Conservation (phyloP, 2,329 filamentous ascomycete genomes). For the Hypoxylon sp. region DNA sequence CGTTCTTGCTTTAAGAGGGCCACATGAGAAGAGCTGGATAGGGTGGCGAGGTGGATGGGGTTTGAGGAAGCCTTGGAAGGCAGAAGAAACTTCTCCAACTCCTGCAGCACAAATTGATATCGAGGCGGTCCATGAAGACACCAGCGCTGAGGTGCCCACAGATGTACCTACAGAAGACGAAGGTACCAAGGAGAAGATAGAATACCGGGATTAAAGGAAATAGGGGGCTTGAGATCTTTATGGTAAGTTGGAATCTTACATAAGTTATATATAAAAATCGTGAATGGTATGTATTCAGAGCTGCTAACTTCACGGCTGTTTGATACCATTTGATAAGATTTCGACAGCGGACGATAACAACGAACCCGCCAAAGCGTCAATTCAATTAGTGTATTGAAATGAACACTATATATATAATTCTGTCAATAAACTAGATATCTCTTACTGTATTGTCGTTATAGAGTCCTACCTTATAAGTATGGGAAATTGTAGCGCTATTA, state of each 20-base stretch:
- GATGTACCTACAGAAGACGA: slow-evolving; percentile 34
- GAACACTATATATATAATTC: no score
- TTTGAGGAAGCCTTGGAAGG: slow-evolving; percentile 42
- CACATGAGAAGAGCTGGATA: slow-evolving; percentile 54
- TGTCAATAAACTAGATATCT: no score
- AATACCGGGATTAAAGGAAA: neutral
- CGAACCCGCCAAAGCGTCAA: no score
- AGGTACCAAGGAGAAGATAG: slow-evolving; percentile 13
- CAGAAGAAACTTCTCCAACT: slow-evolving; percentile 23
- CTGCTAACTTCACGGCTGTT: neutral
- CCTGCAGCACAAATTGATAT: slow-evolving; percentile 16
- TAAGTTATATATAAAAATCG: neutral
- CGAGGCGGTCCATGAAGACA: slow-evolving; percentile 30
- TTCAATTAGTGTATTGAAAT: no score
- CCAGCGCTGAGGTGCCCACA: slow-evolving; percentile 13
- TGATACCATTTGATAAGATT: no score
- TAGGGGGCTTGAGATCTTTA: neutral
- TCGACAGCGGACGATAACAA: no score
- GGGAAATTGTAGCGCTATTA: no score
- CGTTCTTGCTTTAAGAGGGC: slow-evolving; percentile 48
- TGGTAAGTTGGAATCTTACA: neutral
- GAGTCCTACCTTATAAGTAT: no score
- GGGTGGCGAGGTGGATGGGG: slow-evolving; percentile 55
- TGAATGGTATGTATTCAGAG: neutral
- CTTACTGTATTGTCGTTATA: no score